phyloP scores from a whole-genome alignment of 1,284 basidiomycete species.

The Afroboletus lepidellus region DNA sequence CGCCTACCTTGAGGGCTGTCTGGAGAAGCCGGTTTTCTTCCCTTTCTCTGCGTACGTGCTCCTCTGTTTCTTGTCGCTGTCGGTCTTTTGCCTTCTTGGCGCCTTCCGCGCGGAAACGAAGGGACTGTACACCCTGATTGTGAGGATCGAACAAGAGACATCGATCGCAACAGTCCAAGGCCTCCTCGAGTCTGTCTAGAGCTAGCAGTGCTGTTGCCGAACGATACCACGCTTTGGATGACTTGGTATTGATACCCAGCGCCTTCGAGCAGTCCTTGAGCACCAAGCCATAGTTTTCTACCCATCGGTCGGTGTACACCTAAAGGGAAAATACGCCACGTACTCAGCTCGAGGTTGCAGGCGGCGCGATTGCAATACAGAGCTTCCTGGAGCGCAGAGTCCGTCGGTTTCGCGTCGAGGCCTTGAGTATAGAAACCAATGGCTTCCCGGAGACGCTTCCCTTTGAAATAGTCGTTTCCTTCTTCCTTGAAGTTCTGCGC shows the following conservation, averaged over 20 bases:
- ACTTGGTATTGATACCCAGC: constrained; percentile 59
- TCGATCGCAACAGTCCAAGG: constrained; percentile 73
- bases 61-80: constrained; percentile 49
- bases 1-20: constrained; percentile 61
- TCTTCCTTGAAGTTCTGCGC: constrained; percentile 93
- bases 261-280: constrained; percentile 82
- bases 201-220: constrained; percentile 74
- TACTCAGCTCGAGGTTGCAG: constrained; percentile 86
- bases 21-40: constrained; percentile 48
- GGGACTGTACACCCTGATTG: constrained; percentile 49
- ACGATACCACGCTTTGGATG: constrained; percentile 83
- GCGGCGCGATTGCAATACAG: constrained; percentile 90
- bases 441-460: constrained; percentile 86
- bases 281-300: constrained; percentile 86
- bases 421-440: constrained; percentile 89
- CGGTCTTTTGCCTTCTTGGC: constrained; percentile 50
- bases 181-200: constrained; percentile 75
- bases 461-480: constrained; percentile 92
- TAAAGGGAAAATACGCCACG: constrained; percentile 9
- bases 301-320: background rate
- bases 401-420: constrained; percentile 77
- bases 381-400: constrained; percentile 60
- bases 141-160: constrained; percentile 58
- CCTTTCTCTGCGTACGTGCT: constrained; percentile 47
- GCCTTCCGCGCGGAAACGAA: constrained; percentile 48